Conservation (phyloP, 2,329 filamentous ascomycete species). For the Diplodia intermedia region DNA sequence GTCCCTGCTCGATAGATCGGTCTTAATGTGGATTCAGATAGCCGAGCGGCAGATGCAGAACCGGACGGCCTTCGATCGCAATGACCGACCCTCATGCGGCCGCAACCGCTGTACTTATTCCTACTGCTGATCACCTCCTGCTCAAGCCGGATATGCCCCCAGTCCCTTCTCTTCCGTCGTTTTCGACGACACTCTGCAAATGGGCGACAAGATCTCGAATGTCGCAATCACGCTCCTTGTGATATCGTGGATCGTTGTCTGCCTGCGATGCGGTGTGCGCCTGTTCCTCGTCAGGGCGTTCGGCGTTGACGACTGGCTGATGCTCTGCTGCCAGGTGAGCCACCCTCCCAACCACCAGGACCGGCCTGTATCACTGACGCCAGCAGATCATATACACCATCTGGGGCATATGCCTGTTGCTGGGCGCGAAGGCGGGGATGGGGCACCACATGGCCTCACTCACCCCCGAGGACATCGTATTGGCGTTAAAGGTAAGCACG, state of each 20-base stretch:
- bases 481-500: conserved; percentile 40
- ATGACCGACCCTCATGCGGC: conserved; percentile 20
- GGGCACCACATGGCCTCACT: conserved; percentile 41
- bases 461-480: conserved; percentile 40
- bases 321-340: conserved; percentile 48
- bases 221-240: conserved; percentile 40
- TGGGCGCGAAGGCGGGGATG: conserved; percentile 47
- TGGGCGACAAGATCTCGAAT: background rate
- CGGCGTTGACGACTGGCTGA: conserved; percentile 52
- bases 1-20: conserved; percentile 17
- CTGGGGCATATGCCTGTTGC: conserved; percentile 46
- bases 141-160: background rate
- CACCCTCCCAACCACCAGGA: conserved; percentile 36
- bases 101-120: background rate
- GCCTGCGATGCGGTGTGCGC: conserved; percentile 48
- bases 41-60: conserved; percentile 6
- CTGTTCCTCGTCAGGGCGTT: conserved; percentile 46
- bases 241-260: conserved; percentile 48
- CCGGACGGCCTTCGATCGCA: background rate
- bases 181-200: conserved; percentile 3
- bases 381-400: conserved; percentile 47
- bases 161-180: background rate
- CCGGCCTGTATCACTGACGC: background rate
- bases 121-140: conserved; percentile 5
- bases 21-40: conserved; percentile 29